phyloP scores from a whole-genome alignment of 495 filamentous ascomycete species.

The Aspergillus bridgeri region DNA sequence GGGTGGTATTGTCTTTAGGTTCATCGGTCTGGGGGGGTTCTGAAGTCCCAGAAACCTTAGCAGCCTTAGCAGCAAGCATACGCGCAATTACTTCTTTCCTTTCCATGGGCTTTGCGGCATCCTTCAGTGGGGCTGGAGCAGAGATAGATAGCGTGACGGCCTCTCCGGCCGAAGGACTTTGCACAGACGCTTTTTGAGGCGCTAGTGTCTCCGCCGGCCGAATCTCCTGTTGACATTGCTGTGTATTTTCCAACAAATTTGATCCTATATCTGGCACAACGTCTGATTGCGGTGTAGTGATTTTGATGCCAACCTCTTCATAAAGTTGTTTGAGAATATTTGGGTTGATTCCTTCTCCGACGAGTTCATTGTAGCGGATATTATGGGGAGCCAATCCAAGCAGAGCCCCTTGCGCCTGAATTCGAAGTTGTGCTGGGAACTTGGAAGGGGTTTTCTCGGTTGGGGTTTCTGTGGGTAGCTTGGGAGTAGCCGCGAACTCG shows the following conservation, averaged over 20 bases:
- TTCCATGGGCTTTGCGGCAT: slow-evolving; percentile 53
- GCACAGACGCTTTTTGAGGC: neutral
- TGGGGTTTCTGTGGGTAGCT: neutral
- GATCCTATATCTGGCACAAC: neutral
- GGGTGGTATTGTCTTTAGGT: slow-evolving; percentile 19
- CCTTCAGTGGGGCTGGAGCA: slow-evolving; percentile 16
- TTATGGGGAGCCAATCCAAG: slow-evolving; percentile 59
- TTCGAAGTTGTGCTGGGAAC: slow-evolving; percentile 49
- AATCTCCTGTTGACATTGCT: neutral
- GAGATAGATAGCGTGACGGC: slow-evolving; percentile 10
- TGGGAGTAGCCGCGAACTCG: neutral
- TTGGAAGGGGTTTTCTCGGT: slow-evolving; percentile 11
- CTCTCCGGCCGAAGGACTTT: neutral
- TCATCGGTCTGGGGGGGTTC: slow-evolving; percentile 16
- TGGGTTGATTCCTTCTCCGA: slow-evolving; percentile 69
- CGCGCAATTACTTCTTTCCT: slow-evolving; percentile 74
- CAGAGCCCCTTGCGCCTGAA: slow-evolving; percentile 67
- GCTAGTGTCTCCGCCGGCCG: neutral
- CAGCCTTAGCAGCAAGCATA: slow-evolving; percentile 60
- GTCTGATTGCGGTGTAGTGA: slow-evolving; percentile 17
- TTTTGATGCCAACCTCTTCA: slow-evolving; percentile 56
- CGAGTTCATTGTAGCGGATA: slow-evolving; percentile 63
- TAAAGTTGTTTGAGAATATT: slow-evolving; percentile 61
- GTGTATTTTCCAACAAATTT: neutral
- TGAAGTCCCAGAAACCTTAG: slow-evolving; percentile 24